phyloP scores from a whole-genome alignment of 2,329 filamentous ascomycete genomes.

The Aspergillus pseudonomiae region DNA sequence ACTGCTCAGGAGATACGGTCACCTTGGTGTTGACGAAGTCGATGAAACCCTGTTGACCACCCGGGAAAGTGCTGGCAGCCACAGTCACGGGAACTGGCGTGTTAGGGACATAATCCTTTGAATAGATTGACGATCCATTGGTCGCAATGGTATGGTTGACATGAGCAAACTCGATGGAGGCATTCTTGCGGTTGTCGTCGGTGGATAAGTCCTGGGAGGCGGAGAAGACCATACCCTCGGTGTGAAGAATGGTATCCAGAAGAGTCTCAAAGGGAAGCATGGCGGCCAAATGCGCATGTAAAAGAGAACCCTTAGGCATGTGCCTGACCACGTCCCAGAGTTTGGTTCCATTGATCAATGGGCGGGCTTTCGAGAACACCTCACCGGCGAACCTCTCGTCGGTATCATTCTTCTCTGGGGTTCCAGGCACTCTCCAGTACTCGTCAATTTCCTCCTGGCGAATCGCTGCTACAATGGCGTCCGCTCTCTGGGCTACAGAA shows the following conservation, averaged over 20 bases:
- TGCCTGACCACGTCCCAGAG: conserved; percentile 79
- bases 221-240: conserved; percentile 70
- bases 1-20: conserved; percentile 71
- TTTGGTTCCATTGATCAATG: conserved; percentile 80
- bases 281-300: conserved; percentile 81
- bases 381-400: conserved; percentile 65
- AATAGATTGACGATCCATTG: conserved; percentile 62
- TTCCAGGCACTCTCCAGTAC: conserved; percentile 20
- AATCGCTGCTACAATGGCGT: conserved; percentile 63
- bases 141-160: conserved; percentile 48
- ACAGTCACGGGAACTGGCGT: conserved; percentile 59
- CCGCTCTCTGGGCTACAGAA: conserved; percentile 64
- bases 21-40: conserved; percentile 73
- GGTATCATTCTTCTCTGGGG: conserved; percentile 11
- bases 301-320: conserved; percentile 75
- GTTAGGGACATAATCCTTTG: conserved; percentile 59
- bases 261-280: conserved; percentile 84
- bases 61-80: conserved; percentile 72
- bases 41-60: conserved; percentile 71
- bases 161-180: conserved; percentile 64
- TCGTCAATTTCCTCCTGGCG: conserved; percentile 25
- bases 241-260: conserved; percentile 67
- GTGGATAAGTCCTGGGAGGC: conserved; percentile 60
- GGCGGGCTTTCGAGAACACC: conserved; percentile 86
- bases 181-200: conserved; percentile 54